Percentiles rank a stretch among this genome's conserved stretches.
Conservation (phyloP, 371 early-diverging fungal species). For the Ordospora colligata region DNA sequence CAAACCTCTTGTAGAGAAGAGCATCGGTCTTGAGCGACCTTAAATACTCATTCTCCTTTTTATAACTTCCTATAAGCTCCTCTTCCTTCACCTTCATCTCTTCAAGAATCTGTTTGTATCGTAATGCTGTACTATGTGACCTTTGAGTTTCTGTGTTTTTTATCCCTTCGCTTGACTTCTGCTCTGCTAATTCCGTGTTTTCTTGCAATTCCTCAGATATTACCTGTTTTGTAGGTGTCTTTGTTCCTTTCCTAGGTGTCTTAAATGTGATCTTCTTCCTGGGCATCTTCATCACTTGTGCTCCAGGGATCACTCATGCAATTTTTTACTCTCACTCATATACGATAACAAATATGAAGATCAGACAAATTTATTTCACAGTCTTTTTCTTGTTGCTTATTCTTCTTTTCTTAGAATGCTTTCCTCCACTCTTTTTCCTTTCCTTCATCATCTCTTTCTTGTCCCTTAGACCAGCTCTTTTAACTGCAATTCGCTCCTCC, state of each 20-base stretch:
- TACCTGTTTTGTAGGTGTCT: background rate
- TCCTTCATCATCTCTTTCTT: background rate
- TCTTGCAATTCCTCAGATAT: background rate
- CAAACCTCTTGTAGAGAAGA: conserved; percentile 23
- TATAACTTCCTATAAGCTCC: conserved; percentile 23
- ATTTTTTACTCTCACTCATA: background rate
- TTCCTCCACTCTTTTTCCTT: conserved; percentile 12
- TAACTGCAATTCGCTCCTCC: conserved; percentile 47
- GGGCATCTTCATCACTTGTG: conserved; percentile 30
- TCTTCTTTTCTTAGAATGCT: conserved; percentile 17
- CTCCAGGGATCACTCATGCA: background rate
- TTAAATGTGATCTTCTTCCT: conserved; percentile 32
- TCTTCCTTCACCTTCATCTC: conserved; percentile 34
- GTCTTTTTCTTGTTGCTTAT: conserved; percentile 23
- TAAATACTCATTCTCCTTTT: conserved; percentile 40
- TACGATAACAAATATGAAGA: background rate
- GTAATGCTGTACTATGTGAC: background rate
- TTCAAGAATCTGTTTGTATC: conserved; percentile 16
- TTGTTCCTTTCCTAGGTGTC: conserved; percentile 31
- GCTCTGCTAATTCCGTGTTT: background rate
- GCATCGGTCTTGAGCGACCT: conserved; percentile 34
- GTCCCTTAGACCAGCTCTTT: conserved; percentile 21
- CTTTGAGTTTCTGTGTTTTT: background rate
- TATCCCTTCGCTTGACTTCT: background rate
- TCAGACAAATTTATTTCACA: conserved; percentile 5